A percentile compares a stretch with the other conserved stretches of the same genome.
Evolutionary conservation across 2,329 filamentous ascomycete genomes (phyloP).

Genomic region (Colletotrichum chrysophilum): DNA sequence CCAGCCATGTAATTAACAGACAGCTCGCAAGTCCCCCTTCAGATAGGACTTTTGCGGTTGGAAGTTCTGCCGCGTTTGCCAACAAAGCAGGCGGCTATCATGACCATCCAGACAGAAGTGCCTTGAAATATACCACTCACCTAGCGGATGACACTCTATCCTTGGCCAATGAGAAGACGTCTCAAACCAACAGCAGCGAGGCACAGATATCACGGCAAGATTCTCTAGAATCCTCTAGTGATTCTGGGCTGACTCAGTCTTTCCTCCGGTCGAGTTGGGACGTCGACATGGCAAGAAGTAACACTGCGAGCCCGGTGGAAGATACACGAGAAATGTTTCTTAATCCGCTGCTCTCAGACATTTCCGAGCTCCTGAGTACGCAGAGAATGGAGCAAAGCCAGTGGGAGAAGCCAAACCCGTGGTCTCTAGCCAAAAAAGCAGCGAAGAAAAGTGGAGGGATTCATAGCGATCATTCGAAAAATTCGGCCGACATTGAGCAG

Average conservation of each 20-base stretch:
- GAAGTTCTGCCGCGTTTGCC: not conserved
- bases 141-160: not conserved
- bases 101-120: not conserved
- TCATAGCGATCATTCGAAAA: not conserved
- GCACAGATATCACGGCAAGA: not conserved
- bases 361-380: not conserved
- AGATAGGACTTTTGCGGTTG: not conserved
- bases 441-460: not conserved
- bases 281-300: conserved; percentile 7
- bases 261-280: not conserved
- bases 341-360: not conserved
- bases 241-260: not conserved
- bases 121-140: not conserved
- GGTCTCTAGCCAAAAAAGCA: conserved; percentile 11
- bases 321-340: not conserved
- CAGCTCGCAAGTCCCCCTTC: not conserved
- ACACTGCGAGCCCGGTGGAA: not conserved
- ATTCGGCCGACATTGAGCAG: not conserved
- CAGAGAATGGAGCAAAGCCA: not conserved
- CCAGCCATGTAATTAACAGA: not conserved
- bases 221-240: not conserved
- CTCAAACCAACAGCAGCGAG: not conserved
- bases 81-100: not conserved
- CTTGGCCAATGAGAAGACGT: not conserved
- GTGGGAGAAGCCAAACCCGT: conserved; percentile 11